Evolutionary conservation across 768 basidiomycete species (phyloP).

Genomic region (Xanthoconium purpureum): DNA sequence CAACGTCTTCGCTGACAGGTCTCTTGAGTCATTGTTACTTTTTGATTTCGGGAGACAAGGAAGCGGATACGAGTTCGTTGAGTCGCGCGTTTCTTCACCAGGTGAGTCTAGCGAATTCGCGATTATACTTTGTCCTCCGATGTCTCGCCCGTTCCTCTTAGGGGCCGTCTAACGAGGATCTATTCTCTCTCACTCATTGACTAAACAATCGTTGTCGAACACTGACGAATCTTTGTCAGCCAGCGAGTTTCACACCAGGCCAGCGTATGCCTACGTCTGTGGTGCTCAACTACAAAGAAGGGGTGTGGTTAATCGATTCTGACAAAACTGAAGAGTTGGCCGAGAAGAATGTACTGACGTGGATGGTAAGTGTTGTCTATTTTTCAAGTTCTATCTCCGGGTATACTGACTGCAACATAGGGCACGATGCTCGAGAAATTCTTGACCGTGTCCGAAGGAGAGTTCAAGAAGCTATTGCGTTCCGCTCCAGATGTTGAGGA

Average conservation of each 20-base stretch:
- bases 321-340: constrained; percentile 39
- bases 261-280: constrained; percentile 77
- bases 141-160: background rate
- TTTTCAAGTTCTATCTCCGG: no score
- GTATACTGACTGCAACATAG: constrained; percentile 35
- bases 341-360: constrained; percentile 69
- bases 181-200: background rate
- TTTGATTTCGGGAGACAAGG: constrained; percentile 69
- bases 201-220: background rate
- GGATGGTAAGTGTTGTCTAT: constrained; percentile 52
- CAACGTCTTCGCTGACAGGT: constrained; percentile 85
- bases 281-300: constrained; percentile 59
- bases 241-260: constrained; percentile 66
- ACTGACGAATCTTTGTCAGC: constrained; percentile 36
- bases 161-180: background rate
- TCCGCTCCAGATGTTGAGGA: constrained; percentile 27
- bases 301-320: constrained; percentile 66
- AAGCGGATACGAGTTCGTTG: constrained; percentile 58
- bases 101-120: constrained; percentile 39
- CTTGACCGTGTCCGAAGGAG: constrained; percentile 60
- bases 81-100: constrained; percentile 57
- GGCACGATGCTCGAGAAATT: constrained; percentile 89
- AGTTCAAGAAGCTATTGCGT: constrained; percentile 60
- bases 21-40: constrained; percentile 88
- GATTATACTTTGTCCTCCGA: background rate